Conservation (phyloP, 768 basidiomycete species). For the Solioccasus polychromus region DNA sequence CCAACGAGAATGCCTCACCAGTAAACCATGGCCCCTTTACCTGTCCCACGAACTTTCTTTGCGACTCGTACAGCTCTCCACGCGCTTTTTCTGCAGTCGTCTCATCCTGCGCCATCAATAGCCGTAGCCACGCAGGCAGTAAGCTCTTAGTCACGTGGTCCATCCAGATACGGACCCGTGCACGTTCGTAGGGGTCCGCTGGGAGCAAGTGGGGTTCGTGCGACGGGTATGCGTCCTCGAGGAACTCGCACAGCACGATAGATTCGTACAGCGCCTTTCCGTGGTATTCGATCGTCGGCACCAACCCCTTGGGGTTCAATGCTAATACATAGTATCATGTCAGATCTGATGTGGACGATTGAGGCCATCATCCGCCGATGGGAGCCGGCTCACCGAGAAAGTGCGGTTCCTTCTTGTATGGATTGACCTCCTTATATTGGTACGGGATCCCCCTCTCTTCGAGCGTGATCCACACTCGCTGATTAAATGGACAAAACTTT, state of each 20-base stretch:
- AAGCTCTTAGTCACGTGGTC: slow-evolving; percentile 53
- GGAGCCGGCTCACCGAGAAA: slow-evolving; percentile 42
- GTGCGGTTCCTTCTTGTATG: slow-evolving; percentile 64
- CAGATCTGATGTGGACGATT: no score
- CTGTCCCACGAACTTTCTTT: slow-evolving; percentile 36
- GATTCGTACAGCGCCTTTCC: slow-evolving; percentile 62
- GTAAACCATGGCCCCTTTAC: slow-evolving; percentile 54
- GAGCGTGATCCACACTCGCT: slow-evolving; percentile 62
- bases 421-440: slow-evolving; percentile 65
- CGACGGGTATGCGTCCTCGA: slow-evolving; percentile 54
- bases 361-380: no score
- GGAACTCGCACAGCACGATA: slow-evolving; percentile 60
- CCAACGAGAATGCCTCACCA: slow-evolving; percentile 51
- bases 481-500: slow-evolving; percentile 60
- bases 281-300: slow-evolving; percentile 54
- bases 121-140: slow-evolving; percentile 50
- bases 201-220: slow-evolving; percentile 50
- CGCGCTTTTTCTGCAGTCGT: slow-evolving; percentile 36
- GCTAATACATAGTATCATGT: no score
- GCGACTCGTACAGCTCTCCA: slow-evolving; percentile 36
- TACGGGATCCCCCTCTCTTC: slow-evolving; percentile 68
- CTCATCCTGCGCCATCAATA: slow-evolving; percentile 38
- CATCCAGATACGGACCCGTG: slow-evolving; percentile 53
- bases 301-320: slow-evolving; percentile 72
- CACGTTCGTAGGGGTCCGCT: slow-evolving; percentile 47